phyloP scores from a whole-genome alignment of 1,139 yeast species.

The Pneumocystis canis region DNA sequence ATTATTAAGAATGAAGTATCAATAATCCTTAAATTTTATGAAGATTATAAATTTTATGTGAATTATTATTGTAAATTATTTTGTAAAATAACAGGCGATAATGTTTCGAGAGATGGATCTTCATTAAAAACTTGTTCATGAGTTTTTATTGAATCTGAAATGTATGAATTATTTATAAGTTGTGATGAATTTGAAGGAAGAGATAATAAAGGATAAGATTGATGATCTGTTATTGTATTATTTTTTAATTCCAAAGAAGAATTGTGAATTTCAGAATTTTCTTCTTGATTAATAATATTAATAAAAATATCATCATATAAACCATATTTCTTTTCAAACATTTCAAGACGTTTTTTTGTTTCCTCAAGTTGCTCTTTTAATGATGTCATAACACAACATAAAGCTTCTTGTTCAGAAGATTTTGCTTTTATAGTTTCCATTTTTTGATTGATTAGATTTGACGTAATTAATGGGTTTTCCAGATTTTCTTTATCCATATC shows the following conservation, averaged over 20 bases:
- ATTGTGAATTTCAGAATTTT: not conserved
- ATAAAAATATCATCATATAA: not conserved
- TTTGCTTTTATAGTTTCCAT: not conserved
- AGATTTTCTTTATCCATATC: not conserved
- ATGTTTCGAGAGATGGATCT: not conserved
- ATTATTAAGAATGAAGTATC: not conserved
- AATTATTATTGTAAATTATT: not conserved
- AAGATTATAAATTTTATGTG: not conserved
- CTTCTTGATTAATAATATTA: not conserved
- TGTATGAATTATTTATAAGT: not conserved
- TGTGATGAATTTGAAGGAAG: not conserved
- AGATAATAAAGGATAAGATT: not conserved
- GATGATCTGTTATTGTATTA: not conserved
- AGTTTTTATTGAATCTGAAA: not conserved
- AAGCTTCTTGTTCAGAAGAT: not conserved
- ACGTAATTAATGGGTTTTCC: not conserved
- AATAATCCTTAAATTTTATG: not conserved
- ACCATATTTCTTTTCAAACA: not conserved
- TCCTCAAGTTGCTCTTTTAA: not conserved
- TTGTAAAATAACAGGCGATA: not conserved
- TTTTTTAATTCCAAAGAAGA: not conserved
- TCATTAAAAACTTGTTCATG: not conserved
- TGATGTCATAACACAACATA: not conserved
- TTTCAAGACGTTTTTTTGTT: not conserved
- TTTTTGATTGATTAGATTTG: not conserved